Conservation (phyloP, 768 basidiomycete genomes). For the Boletus vinaceobasis region DNA sequence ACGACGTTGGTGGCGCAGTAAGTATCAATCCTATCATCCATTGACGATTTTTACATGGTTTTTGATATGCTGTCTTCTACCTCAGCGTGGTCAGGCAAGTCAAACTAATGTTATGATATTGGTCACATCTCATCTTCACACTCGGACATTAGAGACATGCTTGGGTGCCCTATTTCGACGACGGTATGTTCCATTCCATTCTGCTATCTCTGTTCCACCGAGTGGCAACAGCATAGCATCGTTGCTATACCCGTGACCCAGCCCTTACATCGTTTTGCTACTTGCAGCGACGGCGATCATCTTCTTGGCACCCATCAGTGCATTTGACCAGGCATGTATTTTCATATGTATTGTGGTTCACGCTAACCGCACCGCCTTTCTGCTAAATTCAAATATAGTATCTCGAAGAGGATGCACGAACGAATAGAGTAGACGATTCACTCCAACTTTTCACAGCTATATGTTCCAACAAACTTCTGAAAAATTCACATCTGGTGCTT, state of each 20-base stretch:
- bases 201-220: conserved; percentile 4
- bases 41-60: neutral
- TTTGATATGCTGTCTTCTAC: conserved; percentile 6
- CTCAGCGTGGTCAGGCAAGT: conserved; percentile 60
- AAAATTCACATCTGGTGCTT: conserved; percentile 68
- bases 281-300: conserved; percentile 74
- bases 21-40: conserved; percentile 28
- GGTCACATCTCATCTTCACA: conserved; percentile 12
- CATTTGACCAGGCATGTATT: conserved; percentile 71
- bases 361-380: conserved; percentile 11
- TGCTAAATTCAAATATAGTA: conserved; percentile 44
- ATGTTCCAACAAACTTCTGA: conserved; percentile 71
- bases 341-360: neutral
- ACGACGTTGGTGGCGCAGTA: conserved; percentile 82
- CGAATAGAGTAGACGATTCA: conserved; percentile 80
- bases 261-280: conserved; percentile 3
- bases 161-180: conserved; percentile 85
- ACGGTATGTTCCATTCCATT: conserved; percentile 46
- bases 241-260: conserved; percentile 10
- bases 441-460: conserved; percentile 73
- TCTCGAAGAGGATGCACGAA: conserved; percentile 75
- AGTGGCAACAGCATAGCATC: conserved; percentile 18
- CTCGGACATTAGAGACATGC: conserved; percentile 55
- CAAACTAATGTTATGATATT: conserved; percentile 5
- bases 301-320: conserved; percentile 82